phyloP scores from a whole-genome alignment of 495 filamentous ascomycete genomes.

The Hypoxylon perforatum region DNA sequence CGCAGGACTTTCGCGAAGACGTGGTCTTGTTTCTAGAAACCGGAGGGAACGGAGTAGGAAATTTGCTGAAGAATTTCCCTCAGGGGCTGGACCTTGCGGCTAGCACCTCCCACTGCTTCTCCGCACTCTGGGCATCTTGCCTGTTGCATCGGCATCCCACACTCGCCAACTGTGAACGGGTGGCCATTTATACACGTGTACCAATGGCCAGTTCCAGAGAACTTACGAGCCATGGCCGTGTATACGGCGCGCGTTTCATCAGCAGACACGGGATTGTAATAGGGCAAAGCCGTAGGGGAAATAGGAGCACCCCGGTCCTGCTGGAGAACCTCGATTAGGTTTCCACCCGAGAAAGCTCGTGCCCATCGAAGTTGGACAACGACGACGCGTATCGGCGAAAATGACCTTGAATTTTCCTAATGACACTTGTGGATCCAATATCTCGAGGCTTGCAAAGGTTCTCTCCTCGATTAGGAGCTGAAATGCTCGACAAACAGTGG shows the following conservation, averaged over 20 bases:
- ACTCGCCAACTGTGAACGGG: slow-evolving; percentile 79
- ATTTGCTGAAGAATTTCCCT: too few species aligned
- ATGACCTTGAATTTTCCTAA: not conserved
- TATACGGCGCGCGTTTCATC: slow-evolving; percentile 58
- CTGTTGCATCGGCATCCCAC: slow-evolving; percentile 74
- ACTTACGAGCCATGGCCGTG: slow-evolving; percentile 62
- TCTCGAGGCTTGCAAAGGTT: slow-evolving; percentile 8
- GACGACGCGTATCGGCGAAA: slow-evolving; percentile 2
- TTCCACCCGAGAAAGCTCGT: too few species aligned
- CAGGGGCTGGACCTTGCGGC: too few species aligned
- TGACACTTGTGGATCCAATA: not conserved
- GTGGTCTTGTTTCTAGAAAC: too few species aligned
- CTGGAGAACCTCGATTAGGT: too few species aligned
- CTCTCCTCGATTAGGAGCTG: not conserved
- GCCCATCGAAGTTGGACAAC: too few species aligned
- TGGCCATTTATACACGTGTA: slow-evolving; percentile 75
- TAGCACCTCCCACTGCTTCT: too few species aligned
- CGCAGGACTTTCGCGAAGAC: too few species aligned
- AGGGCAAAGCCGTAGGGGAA: too few species aligned
- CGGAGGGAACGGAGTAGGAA: too few species aligned
- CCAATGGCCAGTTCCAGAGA: slow-evolving; percentile 71
- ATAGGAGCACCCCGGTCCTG: too few species aligned
- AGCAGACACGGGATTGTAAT: slow-evolving; percentile 46
- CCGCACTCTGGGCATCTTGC: slow-evolving; percentile 75
- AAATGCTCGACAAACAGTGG: slow-evolving; percentile 3